These are phyloP conservation scores for Zymoseptoria ardabiliae DNA, from an alignment of 2,329 filamentous ascomycete species.

Conservation along the genomic window DNA sequence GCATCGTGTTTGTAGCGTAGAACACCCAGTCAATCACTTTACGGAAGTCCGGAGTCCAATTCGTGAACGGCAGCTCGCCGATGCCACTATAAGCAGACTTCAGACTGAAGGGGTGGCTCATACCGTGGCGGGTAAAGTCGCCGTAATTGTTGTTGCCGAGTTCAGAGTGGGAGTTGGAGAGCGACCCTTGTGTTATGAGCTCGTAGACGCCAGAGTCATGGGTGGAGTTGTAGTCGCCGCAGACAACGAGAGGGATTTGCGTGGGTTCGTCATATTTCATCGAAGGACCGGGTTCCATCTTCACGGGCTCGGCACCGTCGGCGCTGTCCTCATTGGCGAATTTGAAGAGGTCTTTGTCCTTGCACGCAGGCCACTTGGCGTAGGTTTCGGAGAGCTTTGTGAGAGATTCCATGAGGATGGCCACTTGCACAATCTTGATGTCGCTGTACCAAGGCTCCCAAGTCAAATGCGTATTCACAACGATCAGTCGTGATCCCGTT, in stretches of 20 bases:
- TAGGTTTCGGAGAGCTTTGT: slow-evolving; percentile 81
- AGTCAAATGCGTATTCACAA: slow-evolving; percentile 88
- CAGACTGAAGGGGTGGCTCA: slow-evolving; percentile 88
- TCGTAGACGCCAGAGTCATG: slow-evolving; percentile 86
- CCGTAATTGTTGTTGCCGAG: slow-evolving; percentile 78
- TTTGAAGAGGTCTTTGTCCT: slow-evolving; percentile 59
- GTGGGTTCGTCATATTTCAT: slow-evolving; percentile 79
- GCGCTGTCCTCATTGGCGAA: slow-evolving; percentile 41
- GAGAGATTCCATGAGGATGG: slow-evolving; percentile 88
- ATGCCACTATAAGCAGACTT: slow-evolving; percentile 83
- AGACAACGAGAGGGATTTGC: slow-evolving; percentile 84
- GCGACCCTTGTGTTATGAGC: slow-evolving; percentile 70
- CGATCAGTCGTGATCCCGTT: slow-evolving; percentile 84
- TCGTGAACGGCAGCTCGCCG: slow-evolving; percentile 85
- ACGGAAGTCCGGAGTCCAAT: slow-evolving; percentile 89
- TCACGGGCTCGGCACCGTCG: slow-evolving; percentile 43
- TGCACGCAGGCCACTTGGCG: slow-evolving; percentile 68
- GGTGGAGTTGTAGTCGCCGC: slow-evolving; percentile 93
- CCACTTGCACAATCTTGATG: slow-evolving; percentile 93
- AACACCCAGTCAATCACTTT: slow-evolving; percentile 96
- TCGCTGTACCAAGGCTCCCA: slow-evolving; percentile 90
- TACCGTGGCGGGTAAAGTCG: slow-evolving; percentile 84
- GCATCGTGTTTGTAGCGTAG: slow-evolving; percentile 86
- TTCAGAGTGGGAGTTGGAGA: slow-evolving; percentile 73
- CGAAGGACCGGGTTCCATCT: slow-evolving; percentile 63